A percentile compares a stretch with the other conserved stretches of the same genome.
Evolutionary conservation across 2,329 filamentous ascomycete species (phyloP).

Genomic region (Aschersonia sp.): DNA sequence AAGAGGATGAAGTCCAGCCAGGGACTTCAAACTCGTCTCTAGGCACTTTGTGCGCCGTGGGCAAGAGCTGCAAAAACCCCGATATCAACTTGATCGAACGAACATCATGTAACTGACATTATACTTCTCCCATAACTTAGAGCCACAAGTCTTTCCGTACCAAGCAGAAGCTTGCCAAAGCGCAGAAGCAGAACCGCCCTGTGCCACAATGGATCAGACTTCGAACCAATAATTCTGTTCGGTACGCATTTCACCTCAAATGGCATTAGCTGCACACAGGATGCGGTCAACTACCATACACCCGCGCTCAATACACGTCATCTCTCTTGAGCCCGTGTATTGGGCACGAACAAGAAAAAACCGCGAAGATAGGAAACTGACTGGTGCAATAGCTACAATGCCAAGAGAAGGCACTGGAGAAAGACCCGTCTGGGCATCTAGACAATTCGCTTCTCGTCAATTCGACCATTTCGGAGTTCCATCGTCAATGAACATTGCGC

Average conservation of each 20-base stretch:
- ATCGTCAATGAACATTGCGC: neutral
- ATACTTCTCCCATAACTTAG: slow-evolving; percentile 28
- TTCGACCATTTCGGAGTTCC: neutral
- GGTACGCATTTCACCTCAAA: slow-evolving; percentile 46
- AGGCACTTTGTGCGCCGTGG: neutral
- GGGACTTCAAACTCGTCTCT: no score
- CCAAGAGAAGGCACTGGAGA: slow-evolving; percentile 99
- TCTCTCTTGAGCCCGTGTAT: no score
- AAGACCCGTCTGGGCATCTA: slow-evolving; percentile 99
- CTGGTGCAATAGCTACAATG: slow-evolving; percentile 70
- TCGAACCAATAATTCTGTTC: slow-evolving; percentile 97
- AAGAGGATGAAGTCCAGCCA: no score
- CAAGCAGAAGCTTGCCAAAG: slow-evolving; percentile 99
- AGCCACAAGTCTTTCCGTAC: slow-evolving; percentile 99
- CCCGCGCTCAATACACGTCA: no score
- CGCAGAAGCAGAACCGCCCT: slow-evolving; percentile 99
- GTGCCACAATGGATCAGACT: slow-evolving; percentile 99
- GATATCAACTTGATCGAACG: neutral
- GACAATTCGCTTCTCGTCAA: slow-evolving; percentile 32
- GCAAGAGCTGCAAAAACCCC: neutral
- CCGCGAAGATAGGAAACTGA: no score
- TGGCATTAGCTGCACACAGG: neutral
- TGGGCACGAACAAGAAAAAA: no score
- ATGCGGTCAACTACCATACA: neutral
- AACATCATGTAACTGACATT: slow-evolving; percentile 2